Conservation (phyloP, 2,329 filamentous ascomycete species). For the Nothomitra cinnamomea region DNA sequence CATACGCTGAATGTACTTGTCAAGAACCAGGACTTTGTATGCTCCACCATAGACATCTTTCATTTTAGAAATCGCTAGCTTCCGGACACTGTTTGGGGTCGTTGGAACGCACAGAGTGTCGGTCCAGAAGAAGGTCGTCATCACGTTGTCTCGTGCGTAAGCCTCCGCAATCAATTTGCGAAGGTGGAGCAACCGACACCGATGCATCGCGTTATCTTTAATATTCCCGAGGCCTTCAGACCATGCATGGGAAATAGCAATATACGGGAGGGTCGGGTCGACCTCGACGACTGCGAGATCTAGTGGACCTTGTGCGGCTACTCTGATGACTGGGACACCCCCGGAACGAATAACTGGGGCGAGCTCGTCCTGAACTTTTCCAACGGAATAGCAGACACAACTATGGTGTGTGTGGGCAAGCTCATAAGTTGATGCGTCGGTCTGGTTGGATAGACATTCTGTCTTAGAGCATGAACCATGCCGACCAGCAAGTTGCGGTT, state of each 20-base stretch:
- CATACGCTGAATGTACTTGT: constrained; percentile 17
- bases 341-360: not conserved
- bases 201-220: constrained; percentile 16
- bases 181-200: constrained; percentile 18
- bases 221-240: constrained; percentile 22
- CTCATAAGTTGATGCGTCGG: constrained; percentile 20
- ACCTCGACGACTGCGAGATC: not conserved
- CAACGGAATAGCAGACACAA: not conserved
- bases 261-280: not conserved
- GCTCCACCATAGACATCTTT: constrained; percentile 20
- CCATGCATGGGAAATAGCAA: constrained; percentile 6
- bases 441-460: constrained; percentile 12
- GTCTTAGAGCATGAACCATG: constrained; percentile 5
- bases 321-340: not conserved
- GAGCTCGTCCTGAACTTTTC: not conserved
- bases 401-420: constrained; percentile 19
- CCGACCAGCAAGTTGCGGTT: not conserved
- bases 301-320: not conserved
- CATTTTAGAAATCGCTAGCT: constrained; percentile 20
- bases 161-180: constrained; percentile 13
- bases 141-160: constrained; percentile 4
- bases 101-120: constrained; percentile 21
- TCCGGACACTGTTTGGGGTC: constrained; percentile 12
- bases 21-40: constrained; percentile 19
- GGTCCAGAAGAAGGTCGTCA: constrained; percentile 19